These are phyloP conservation scores for Xylaria palmicola DNA, from an alignment of 495 filamentous ascomycete genomes.

Conservation along the genomic window DNA sequence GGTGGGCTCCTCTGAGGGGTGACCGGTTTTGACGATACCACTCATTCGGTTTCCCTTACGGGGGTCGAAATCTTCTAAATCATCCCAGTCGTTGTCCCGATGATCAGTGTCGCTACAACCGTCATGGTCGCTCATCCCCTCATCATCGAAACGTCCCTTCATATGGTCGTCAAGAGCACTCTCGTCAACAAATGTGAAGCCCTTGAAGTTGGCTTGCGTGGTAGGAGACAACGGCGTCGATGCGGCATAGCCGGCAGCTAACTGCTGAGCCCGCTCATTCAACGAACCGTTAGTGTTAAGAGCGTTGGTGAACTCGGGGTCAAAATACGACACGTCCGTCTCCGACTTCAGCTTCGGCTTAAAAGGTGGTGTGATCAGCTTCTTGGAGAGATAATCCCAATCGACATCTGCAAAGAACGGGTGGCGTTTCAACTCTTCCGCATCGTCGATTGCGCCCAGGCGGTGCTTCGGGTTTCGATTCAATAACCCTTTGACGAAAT, in stretches of 20 bases:
- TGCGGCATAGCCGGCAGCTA: conserved; percentile 71
- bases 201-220: conserved; percentile 96
- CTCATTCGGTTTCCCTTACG: conserved; percentile 64
- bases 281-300: conserved; percentile 78
- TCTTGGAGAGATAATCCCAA: conserved; percentile 82
- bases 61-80: conserved; percentile 42
- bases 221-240: conserved; percentile 90
- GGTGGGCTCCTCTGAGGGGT: conserved; percentile 66
- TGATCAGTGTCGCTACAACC: conserved; percentile 41
- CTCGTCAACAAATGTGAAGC: conserved; percentile 98
- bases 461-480: conserved; percentile 97
- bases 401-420: conserved; percentile 93
- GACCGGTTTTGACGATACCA: conserved; percentile 64
- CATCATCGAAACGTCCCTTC: conserved; percentile 56
- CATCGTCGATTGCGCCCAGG: conserved; percentile 85
- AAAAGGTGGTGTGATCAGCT: conserved; percentile 94
- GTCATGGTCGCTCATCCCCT: conserved; percentile 65
- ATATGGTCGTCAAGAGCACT: conserved; percentile 93
- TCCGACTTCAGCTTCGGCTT: conserved; percentile 95
- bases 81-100: conserved; percentile 51
- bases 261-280: conserved; percentile 83
- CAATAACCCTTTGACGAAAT: conserved; percentile 95
- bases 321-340: conserved; percentile 95
- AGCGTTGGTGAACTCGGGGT: conserved; percentile 97
- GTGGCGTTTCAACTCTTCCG: conserved; percentile 91